Evolutionary conservation across 257 asterid species (phyloP).

Genomic region (Schizonepeta tenuifolia): DNA sequence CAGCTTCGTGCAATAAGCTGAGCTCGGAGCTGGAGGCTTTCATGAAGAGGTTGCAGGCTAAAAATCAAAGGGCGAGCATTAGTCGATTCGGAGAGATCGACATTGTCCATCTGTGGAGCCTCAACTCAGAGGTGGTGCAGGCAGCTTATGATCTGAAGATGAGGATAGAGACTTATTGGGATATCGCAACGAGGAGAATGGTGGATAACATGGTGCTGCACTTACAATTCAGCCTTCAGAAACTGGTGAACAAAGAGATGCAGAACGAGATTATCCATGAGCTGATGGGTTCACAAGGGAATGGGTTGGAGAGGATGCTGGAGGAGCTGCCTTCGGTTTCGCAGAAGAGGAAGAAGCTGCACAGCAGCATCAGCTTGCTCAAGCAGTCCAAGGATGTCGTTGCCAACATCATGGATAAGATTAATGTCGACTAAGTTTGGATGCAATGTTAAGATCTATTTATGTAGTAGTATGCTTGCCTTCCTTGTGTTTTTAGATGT

Average conservation of each 20-base stretch:
- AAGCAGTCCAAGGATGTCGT: conserved; percentile 45
- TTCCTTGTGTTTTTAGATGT: too few relatives aligned
- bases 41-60: neutral
- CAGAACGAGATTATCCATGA: conserved; percentile 35
- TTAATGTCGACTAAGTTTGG: neutral
- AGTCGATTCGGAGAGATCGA: neutral
- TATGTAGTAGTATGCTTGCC: too few relatives aligned
- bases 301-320: conserved; percentile 43
- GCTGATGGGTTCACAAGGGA: conserved; percentile 40
- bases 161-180: conserved; percentile 47
- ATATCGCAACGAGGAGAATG: conserved; percentile 39
- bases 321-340: conserved; percentile 43
- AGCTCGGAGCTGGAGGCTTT: conserved; percentile 20
- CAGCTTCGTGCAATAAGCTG: conserved; percentile 15
- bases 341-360: conserved; percentile 39
- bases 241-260: conserved; percentile 42
- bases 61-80: neutral
- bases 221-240: conserved; percentile 35
- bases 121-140: neutral
- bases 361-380: conserved; percentile 39
- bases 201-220: conserved; percentile 47
- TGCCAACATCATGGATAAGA: neutral
- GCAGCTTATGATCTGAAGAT: conserved; percentile 44
- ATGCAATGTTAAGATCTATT: too few relatives aligned
- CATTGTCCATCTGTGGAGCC: neutral